phyloP scores from a whole-genome alignment of 2,329 filamentous ascomycete species.

The Nectriaceae sp. region DNA sequence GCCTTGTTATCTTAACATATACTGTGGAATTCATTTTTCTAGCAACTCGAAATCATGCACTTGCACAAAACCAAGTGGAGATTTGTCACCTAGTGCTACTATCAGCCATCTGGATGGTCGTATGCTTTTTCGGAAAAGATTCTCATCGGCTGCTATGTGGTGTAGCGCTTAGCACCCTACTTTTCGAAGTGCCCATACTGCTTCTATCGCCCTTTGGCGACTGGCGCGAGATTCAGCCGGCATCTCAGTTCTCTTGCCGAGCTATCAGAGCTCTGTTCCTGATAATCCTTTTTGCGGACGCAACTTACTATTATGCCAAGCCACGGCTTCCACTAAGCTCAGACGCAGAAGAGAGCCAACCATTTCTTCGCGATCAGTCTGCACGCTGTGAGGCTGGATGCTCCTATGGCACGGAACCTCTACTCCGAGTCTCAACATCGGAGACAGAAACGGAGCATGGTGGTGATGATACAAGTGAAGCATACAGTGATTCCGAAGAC shows the following conservation, averaged over 20 bases:
- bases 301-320: not conserved
- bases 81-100: too few relatives aligned
- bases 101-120: too few relatives aligned
- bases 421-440: not conserved
- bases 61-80: too few relatives aligned
- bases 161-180: conserved; percentile 1
- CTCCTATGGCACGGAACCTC: conserved; percentile 16
- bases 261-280: conserved; percentile 5
- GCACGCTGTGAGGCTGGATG: not conserved
- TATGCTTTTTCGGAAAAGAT: too few relatives aligned
- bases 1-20: too few relatives aligned
- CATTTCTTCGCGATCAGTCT: conserved; percentile 12
- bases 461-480: not conserved
- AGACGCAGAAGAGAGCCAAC: conserved; percentile 11
- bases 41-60: too few relatives aligned
- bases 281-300: conserved; percentile 1
- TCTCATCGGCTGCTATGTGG: not conserved
- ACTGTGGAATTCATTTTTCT: too few relatives aligned
- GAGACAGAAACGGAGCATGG: conserved; percentile 1
- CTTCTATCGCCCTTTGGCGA: not conserved
- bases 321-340: not conserved
- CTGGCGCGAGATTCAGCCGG: not conserved
- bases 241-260: conserved; percentile 6
- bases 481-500: conserved; percentile 22
- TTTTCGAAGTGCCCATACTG: conserved; percentile 15